Base-by-base conservation (phyloP, 495 filamentous ascomycete species). In the Recurvomyces mirabilis region DNA sequence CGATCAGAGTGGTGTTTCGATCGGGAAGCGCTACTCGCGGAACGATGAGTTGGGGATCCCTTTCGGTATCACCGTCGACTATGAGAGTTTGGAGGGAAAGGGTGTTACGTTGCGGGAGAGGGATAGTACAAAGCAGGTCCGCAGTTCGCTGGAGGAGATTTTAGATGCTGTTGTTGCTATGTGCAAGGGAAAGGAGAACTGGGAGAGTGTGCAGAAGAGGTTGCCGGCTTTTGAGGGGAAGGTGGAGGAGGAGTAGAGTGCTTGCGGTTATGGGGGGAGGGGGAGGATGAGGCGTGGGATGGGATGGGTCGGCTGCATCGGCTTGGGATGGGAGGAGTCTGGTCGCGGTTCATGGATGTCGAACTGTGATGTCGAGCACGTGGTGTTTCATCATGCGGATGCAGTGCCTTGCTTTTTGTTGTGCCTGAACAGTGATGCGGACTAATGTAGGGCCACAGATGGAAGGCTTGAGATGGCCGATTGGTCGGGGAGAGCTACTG, bases 161-260 rank as follows among this genome's bases (percentile, higher is more conserved):
- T 53, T 78, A 40, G 59, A 68, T 47, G 78, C 79, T 33, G 60
- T 82, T 44, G 72, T 69, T 63, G 72, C 64, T 30, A 59, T 82
- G 38, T 69, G 73, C 19, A 73, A 77, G 24, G 78, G 76, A 19
- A 67, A 68, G 24, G 78, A 83, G 66, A 71, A 68, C 33, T 85
- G 79, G 81, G 66, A 65, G 54, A 74, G 80, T 60, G 62, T 83
- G 29, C 50, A 65, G 35, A 64, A 70, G 51, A 65, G 74, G 38
- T 66, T 85, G 57, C 78, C 78, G 12, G 73, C 75, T 48, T 85
- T 81, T 58, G 71, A 75, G 54, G 75, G 73, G 17, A 81, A 86
- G 62, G 78, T 81, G 43, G 59, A 40, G 20, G 23, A 40, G 23
- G 37, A 25, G 37, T 24, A 40, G 37, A 2, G 17, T 30, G n/a